Conservation (phyloP, 140 eudicot genomes). For the Senecio squalidus region DNA sequence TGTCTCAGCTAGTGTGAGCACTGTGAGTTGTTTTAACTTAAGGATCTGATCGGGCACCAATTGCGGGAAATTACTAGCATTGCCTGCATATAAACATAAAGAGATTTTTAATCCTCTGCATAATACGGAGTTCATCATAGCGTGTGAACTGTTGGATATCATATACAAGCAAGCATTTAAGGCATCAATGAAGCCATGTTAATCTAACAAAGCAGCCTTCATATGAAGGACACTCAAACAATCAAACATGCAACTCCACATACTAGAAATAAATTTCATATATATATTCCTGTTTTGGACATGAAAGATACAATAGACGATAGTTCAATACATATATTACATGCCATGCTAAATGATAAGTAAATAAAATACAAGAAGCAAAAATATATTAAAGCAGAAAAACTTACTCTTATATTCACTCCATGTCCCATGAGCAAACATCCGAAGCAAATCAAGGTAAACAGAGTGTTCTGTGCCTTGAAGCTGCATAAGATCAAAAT, state of each 20-base stretch:
- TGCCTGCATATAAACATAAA: slow-evolving; percentile 39
- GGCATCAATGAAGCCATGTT: not conserved
- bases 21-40: slow-evolving; percentile 87
- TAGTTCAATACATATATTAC: not conserved
- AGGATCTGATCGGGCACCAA: slow-evolving; percentile 73
- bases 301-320: no score
- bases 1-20: slow-evolving; percentile 89
- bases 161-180: slow-evolving; percentile 9
- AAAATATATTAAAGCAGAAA: not conserved
- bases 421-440: slow-evolving; percentile 98
- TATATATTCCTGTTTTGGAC: no score
- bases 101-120: not conserved
- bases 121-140: no score
- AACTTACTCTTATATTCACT: slow-evolving; percentile 84
- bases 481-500: slow-evolving; percentile 54
- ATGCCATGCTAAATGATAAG: slow-evolving; percentile 7
- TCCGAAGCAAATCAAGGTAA: slow-evolving; percentile 68
- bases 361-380: not conserved
- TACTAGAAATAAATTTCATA: no score
- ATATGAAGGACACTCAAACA: no score
- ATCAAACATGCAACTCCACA: not conserved
- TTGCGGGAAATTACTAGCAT: slow-evolving; percentile 58
- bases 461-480: slow-evolving; percentile 63
- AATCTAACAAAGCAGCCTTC: not conserved
- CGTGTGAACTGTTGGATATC: no score